phyloP scores from a whole-genome alignment of 306 rosid genomes.

The Lathyrus tuberosus region DNA sequence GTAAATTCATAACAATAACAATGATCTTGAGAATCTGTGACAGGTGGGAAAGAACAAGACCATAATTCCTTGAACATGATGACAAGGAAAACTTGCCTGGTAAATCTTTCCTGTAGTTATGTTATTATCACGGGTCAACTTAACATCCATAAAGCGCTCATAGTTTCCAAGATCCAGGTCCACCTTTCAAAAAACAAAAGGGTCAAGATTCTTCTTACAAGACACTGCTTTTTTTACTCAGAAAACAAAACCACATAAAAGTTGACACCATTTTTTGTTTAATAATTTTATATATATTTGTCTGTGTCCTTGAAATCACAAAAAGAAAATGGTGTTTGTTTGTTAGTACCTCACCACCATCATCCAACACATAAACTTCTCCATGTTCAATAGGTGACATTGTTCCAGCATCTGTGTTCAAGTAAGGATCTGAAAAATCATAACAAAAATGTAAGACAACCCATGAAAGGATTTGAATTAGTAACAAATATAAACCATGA shows the following conservation, averaged over 20 bases:
- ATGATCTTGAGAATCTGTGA: constrained; percentile 40
- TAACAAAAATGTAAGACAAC: constrained; percentile 22
- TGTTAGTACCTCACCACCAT: constrained; percentile 88
- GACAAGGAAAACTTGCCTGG: constrained; percentile 63
- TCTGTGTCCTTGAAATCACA: constrained; percentile 13
- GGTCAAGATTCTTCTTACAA: constrained; percentile 34
- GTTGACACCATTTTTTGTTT: constrained; percentile 1
- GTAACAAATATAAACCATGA: not conserved
- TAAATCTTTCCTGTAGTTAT: constrained; percentile 95
- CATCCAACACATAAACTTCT: constrained; percentile 90
- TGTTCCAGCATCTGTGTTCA: constrained; percentile 97
- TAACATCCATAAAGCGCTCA: constrained; percentile 86
- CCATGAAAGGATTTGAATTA: constrained; percentile 16
- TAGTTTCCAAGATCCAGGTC: constrained; percentile 99
- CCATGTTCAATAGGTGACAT: constrained; percentile 98
- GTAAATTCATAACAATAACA: not conserved
- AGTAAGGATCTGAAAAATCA: constrained; percentile 77
- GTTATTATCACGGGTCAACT: constrained; percentile 87
- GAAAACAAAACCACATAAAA: constrained; percentile 24
- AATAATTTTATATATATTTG: not conserved
- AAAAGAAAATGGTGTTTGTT: not conserved
- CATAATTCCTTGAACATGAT: not conserved
- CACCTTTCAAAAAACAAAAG: constrained; percentile 65
- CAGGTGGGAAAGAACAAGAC: constrained; percentile 10
- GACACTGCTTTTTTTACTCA: constrained; percentile 30